Conservation (phyloP, 2,329 filamentous ascomycete species). For the Didymella keratinophila region DNA sequence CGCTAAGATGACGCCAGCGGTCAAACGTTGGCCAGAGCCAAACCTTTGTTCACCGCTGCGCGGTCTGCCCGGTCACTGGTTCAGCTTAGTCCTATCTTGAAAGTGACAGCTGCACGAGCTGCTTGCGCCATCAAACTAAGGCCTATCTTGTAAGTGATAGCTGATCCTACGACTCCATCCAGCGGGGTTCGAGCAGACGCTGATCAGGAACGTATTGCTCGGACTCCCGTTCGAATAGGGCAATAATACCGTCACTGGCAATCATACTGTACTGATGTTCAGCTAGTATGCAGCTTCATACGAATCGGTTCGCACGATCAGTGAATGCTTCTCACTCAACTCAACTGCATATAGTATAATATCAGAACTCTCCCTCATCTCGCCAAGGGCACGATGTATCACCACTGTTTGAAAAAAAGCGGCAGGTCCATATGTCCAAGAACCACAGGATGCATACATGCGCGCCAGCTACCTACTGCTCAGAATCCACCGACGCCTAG, state of each 20-base stretch:
- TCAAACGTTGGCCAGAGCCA: constrained; percentile 3
- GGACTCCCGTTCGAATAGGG: neutral
- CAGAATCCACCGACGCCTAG: neutral
- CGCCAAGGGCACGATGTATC: neutral
- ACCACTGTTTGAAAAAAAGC: neutral
- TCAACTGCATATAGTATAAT: neutral
- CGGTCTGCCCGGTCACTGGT: neutral
- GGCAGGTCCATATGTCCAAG: neutral
- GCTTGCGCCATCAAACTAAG: neutral
- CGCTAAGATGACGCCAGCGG: constrained; percentile 6
- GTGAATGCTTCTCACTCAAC: neutral
- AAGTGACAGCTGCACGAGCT: neutral
- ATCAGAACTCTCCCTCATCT: neutral
- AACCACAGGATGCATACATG: neutral
- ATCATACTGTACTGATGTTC: neutral
- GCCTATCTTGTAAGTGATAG: neutral
- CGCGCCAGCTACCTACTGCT: neutral
- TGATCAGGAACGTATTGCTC: constrained; percentile 2
- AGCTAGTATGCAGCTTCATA: no score
- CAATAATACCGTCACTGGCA: neutral
- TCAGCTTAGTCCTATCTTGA: neutral
- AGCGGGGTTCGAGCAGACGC: neutral
- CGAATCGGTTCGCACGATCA: neutral
- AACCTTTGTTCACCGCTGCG: neutral
- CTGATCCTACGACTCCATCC: neutral